Evolutionary conservation across 1,139 yeast genomes (phyloP).

Genomic region (Saccharomyces hybrid): DNA sequence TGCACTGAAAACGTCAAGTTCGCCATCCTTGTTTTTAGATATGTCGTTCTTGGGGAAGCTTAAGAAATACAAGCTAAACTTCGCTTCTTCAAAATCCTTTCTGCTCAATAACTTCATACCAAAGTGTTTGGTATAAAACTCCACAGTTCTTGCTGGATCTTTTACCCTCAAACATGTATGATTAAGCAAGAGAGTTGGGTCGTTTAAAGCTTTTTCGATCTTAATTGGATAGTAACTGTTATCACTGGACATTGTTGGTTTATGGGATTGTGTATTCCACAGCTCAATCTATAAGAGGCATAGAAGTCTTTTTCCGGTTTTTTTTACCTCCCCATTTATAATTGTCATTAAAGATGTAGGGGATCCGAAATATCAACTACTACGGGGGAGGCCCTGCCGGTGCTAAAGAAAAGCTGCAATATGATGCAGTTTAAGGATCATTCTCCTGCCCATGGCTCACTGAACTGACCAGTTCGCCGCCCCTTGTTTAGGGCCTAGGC

Average conservation of each 20-base stretch:
- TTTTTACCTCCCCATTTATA: neutral
- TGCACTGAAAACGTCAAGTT: slow-evolving; percentile 37
- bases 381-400: neutral
- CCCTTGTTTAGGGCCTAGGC: neutral
- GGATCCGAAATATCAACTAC: neutral
- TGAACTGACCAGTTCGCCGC: neutral
- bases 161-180: slow-evolving; percentile 75
- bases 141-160: slow-evolving; percentile 65
- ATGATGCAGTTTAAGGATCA: neutral
- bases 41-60: slow-evolving; percentile 42
- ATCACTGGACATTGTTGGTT: slow-evolving; percentile 1
- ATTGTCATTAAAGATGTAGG: neutral
- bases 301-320: neutral
- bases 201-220: slow-evolving; percentile 19
- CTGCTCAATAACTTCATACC: slow-evolving; percentile 59
- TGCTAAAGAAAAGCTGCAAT: neutral
- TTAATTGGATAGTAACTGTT: slow-evolving; percentile 11
- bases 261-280: neutral
- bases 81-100: slow-evolving; percentile 46
- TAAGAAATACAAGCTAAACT: slow-evolving; percentile 62
- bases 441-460: neutral
- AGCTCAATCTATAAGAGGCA: neutral
- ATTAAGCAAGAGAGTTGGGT: slow-evolving; percentile 37
- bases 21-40: slow-evolving; percentile 41
- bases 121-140: slow-evolving; percentile 66